Evolutionary conservation across 441 rosid genomes (phyloP).

Genomic region (Eruca vesicaria): DNA sequence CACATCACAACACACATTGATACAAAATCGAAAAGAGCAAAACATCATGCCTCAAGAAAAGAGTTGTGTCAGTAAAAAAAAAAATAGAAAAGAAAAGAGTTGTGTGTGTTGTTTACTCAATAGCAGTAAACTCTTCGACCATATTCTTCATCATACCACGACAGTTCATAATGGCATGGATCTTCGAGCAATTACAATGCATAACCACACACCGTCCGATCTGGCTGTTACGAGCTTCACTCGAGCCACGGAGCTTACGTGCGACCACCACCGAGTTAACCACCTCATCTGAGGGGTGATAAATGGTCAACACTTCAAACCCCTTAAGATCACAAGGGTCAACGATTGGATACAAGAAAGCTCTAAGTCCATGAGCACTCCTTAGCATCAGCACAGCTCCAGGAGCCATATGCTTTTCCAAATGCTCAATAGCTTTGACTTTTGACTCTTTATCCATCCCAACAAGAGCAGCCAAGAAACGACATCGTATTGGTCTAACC

Average conservation of each 20-base stretch:
- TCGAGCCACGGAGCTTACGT: background rate
- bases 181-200: background rate
- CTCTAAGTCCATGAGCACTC: background rate
- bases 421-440: background rate
- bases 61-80: no score
- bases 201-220: background rate
- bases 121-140: background rate
- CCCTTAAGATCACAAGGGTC: background rate
- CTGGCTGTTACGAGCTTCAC: background rate
- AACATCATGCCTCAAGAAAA: background rate
- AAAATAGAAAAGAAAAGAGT: background rate
- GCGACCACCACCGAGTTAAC: background rate
- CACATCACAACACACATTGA: background rate
- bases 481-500: background rate
- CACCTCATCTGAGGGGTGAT: background rate
- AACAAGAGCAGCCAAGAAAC: background rate
- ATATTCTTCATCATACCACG: background rate
- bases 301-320: background rate
- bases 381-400: background rate
- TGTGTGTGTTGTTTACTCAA: background rate
- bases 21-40: background rate
- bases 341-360: background rate
- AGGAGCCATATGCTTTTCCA: background rate
- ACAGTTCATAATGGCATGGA: background rate
- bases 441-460: background rate